A percentile compares a stretch with the other conserved stretches of the same genome.
Evolutionary conservation across 768 basidiomycete species (phyloP).

Genomic region (Candolleomyces aberdarensis): DNA sequence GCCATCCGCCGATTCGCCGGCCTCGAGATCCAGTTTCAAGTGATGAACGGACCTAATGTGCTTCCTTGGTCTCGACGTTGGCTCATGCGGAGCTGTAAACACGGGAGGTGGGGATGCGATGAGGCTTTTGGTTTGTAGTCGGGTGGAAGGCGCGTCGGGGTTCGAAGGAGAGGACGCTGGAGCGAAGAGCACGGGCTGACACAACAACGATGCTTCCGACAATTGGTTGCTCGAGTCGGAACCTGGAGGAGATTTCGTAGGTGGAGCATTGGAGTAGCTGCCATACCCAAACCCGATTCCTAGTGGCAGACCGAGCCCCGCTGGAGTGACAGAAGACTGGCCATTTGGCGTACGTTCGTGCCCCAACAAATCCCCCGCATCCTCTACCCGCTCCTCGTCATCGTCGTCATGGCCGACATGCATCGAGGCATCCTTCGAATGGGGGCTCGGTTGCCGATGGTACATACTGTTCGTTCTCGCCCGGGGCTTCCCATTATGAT

Average conservation of each 20-base stretch:
- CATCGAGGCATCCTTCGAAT: not conserved
- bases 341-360: not conserved
- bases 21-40: not conserved
- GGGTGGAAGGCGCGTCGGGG: not conserved
- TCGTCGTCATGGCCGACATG: not conserved
- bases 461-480: slow-evolving; percentile 2
- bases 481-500: not conserved
- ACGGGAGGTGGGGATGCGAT: slow-evolving; percentile 2
- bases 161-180: not conserved
- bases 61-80: not conserved
- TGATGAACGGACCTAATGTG: not conserved
- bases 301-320: not conserved
- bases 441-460: not conserved
- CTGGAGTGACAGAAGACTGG: not conserved
- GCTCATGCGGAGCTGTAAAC: not conserved
- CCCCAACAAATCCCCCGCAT: not conserved
- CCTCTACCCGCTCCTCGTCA: not conserved
- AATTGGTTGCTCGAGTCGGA: not conserved
- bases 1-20: not conserved
- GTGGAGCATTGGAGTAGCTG: not conserved
- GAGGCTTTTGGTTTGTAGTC: slow-evolving; percentile 1
- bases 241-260: not conserved
- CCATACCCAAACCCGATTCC: slow-evolving; percentile 1
- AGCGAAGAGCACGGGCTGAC: slow-evolving; percentile 5
- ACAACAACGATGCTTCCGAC: slow-evolving; percentile 2